Conservation (phyloP, 1,139 yeast species). For the Taphrina betulina region DNA sequence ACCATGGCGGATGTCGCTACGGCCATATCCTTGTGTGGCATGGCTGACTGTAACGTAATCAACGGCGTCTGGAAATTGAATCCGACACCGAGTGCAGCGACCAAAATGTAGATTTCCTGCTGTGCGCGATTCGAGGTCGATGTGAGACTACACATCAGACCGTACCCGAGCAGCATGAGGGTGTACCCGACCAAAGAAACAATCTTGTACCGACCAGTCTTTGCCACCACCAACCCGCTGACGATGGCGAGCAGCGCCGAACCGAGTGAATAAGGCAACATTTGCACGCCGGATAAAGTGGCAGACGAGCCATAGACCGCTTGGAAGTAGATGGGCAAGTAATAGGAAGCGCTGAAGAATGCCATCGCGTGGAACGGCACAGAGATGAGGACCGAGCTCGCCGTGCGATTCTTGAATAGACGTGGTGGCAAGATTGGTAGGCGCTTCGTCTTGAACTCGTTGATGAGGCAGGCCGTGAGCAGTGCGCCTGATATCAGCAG, state of each 20-base stretch:
- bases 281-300: conserved; percentile 58
- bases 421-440: conserved; percentile 53
- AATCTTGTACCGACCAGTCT: conserved; percentile 53
- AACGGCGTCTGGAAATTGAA: conserved; percentile 55
- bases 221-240: conserved; percentile 52
- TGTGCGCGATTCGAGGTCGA: conserved; percentile 46
- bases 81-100: conserved; percentile 60
- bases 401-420: conserved; percentile 47
- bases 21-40: conserved; percentile 48
- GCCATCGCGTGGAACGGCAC: conserved; percentile 50
- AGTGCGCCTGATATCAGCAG: conserved; percentile 58
- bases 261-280: conserved; percentile 57
- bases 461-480: conserved; percentile 48
- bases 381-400: conserved; percentile 48
- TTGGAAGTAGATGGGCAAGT: conserved; percentile 59
- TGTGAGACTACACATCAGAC: conserved; percentile 50
- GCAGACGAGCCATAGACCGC: conserved; percentile 53
- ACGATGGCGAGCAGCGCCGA: conserved; percentile 52
- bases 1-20: conserved; percentile 31
- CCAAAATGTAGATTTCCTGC: conserved; percentile 56
- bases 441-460: conserved; percentile 52
- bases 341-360: conserved; percentile 51
- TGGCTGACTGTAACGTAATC: conserved; percentile 55
- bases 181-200: conserved; percentile 51
- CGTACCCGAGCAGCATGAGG: conserved; percentile 55